These are phyloP conservation scores for Cyberlindnera maritima DNA, from an alignment of 805 yeast species.

Conservation along the genomic window DNA sequence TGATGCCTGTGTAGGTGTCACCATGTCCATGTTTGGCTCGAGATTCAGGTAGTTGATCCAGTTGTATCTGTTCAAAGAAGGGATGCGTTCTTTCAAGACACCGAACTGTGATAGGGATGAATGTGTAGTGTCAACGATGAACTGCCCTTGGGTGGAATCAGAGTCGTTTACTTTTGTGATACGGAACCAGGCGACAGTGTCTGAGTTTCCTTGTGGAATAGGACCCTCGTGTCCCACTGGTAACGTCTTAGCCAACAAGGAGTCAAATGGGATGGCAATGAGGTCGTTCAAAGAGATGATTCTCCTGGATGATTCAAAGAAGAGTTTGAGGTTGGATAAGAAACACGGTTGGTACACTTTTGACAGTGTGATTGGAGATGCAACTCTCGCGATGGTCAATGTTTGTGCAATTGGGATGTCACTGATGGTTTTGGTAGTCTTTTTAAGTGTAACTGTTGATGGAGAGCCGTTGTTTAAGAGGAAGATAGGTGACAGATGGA, in stretches of 20 bases:
- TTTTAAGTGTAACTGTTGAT: constrained; percentile 15
- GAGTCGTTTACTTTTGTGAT: constrained; percentile 48
- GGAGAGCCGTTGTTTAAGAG: constrained; percentile 46
- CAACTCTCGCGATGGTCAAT: constrained; percentile 62
- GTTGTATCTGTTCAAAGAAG: constrained; percentile 22
- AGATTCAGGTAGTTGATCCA: constrained; percentile 50
- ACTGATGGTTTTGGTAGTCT: constrained; percentile 20
- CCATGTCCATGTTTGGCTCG: constrained; percentile 38
- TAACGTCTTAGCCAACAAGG: constrained; percentile 54
- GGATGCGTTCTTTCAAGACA: constrained; percentile 38
- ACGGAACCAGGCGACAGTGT: constrained; percentile 83
- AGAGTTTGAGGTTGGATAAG: constrained; percentile 54
- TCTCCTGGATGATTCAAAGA: constrained; percentile 57
- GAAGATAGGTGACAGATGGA: constrained; percentile 65
- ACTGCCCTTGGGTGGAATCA: constrained; percentile 36
- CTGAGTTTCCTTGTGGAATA: constrained; percentile 58
- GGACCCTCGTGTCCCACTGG: constrained; percentile 16
- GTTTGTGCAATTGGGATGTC: constrained; percentile 51
- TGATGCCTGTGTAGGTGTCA: constrained; percentile 9
- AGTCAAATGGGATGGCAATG: constrained; percentile 77
- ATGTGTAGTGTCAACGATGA: constrained; percentile 59
- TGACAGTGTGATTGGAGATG: constrained; percentile 68
- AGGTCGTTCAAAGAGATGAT: constrained; percentile 63
- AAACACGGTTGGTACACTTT: constrained; percentile 58
- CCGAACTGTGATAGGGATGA: constrained; percentile 73